A percentile compares a stretch with the other conserved stretches of the same genome.
Conservation (phyloP, 1,284 basidiomycete species). For the Phylloporus sp. region DNA sequence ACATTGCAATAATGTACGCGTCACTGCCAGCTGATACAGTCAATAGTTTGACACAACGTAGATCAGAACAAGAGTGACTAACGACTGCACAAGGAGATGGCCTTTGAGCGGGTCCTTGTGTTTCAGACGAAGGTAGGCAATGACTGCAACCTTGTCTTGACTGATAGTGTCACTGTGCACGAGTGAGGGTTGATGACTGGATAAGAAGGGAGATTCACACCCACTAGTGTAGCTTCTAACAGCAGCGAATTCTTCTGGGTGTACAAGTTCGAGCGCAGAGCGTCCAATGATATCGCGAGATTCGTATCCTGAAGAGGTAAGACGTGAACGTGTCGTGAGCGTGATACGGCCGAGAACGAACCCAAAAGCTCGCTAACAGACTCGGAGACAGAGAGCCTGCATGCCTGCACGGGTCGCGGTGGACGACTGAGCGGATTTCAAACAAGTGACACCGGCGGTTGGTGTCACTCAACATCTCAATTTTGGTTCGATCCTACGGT, state of each 20-base stretch:
- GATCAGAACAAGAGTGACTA: conserved; percentile 39
- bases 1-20: neutral
- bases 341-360: conserved; percentile 35
- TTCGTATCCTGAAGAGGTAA: conserved; percentile 63
- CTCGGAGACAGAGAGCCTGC: conserved; percentile 74
- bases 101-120: conserved; percentile 79
- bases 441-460: conserved; percentile 38
- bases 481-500: too few species aligned
- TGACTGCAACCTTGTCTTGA: conserved; percentile 77
- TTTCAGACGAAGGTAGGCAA: conserved; percentile 76
- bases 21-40: conserved; percentile 15
- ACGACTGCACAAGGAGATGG: conserved; percentile 77
- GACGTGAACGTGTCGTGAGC: neutral
- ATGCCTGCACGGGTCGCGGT: conserved; percentile 55
- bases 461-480: conserved; percentile 48
- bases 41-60: conserved; percentile 13
- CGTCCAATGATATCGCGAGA: conserved; percentile 71
- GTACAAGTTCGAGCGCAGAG: conserved; percentile 73
- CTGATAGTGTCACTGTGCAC: conserved; percentile 68
- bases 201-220: neutral
- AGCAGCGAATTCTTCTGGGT: conserved; percentile 74
- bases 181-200: conserved; percentile 1
- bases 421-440: conserved; percentile 2
- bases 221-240: conserved; percentile 74
- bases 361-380: conserved; percentile 77